phyloP scores from a whole-genome alignment of 1,284 basidiomycete species.

The Ganoderma multipileum region DNA sequence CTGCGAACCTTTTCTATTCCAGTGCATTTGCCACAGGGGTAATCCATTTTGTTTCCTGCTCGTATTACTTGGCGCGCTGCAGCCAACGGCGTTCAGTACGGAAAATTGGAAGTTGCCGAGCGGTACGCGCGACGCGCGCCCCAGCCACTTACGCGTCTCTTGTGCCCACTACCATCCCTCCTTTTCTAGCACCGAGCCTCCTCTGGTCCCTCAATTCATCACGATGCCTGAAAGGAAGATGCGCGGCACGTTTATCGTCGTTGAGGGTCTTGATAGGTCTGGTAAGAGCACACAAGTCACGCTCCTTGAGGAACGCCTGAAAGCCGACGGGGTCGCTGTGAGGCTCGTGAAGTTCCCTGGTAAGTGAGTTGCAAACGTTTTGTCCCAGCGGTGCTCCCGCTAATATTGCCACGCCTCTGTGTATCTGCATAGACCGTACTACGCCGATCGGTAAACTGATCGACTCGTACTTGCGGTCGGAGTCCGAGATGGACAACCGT shows the following conservation, averaged over 20 bases:
- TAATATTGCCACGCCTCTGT: background rate
- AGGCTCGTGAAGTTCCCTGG: conserved; percentile 88
- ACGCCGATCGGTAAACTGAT: conserved; percentile 95
- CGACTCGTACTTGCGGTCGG: conserved; percentile 87
- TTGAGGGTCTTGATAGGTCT: conserved; percentile 93
- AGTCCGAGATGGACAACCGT: conserved; percentile 89
- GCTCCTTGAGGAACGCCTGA: conserved; percentile 61
- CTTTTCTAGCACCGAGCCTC: background rate
- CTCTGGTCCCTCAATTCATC: background rate
- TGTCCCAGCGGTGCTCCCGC: background rate
- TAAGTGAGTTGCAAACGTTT: conserved; percentile 43
- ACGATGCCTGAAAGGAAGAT: conserved; percentile 55
- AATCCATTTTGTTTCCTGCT: too few species aligned
- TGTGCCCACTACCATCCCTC: too few species aligned
- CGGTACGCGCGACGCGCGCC: background rate
- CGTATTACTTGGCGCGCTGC: too few species aligned
- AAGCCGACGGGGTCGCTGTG: conserved; percentile 48
- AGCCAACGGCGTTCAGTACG: background rate
- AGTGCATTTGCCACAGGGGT: too few species aligned
- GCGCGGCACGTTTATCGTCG: conserved; percentile 87
- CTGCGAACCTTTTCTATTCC: too few species aligned
- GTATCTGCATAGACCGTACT: conserved; percentile 75
- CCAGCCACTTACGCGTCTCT: conserved; percentile 1
- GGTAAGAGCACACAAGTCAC: conserved; percentile 90
- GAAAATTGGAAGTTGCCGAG: too few species aligned